phyloP scores from a whole-genome alignment of 768 basidiomycete genomes.

The Lenzites betulinus region DNA sequence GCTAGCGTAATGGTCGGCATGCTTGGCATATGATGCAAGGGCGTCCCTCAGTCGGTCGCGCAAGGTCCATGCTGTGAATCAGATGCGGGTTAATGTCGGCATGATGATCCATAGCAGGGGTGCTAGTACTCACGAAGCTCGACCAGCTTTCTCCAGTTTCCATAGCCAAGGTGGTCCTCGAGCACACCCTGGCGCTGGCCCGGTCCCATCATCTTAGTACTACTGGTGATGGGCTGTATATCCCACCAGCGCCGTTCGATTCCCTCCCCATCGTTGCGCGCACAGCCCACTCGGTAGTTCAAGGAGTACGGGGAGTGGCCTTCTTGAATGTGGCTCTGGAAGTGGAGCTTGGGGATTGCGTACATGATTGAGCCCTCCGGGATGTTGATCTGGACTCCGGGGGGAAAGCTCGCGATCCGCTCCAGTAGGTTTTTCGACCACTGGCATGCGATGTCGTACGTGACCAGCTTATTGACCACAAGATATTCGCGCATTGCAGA shows the following conservation, averaged over 20 bases:
- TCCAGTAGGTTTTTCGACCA: constrained; percentile 26
- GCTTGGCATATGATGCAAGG: too few species aligned
- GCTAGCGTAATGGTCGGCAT: too few species aligned
- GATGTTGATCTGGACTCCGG: neutral
- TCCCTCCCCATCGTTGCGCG: constrained; percentile 27
- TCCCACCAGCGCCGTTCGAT: constrained; percentile 15
- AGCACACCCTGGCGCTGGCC: too few species aligned
- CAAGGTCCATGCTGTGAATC: too few species aligned
- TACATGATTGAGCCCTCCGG: neutral
- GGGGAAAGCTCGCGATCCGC: constrained; percentile 17
- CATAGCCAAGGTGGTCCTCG: constrained; percentile 26
- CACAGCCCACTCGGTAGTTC: constrained; percentile 24
- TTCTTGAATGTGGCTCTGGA: constrained; percentile 27
- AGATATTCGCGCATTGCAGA: neutral
- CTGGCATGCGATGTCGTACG: too few species aligned
- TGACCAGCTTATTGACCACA: neutral
- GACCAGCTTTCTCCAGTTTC: constrained; percentile 34
- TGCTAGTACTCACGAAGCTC: constrained; percentile 27
- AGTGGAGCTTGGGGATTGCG: constrained; percentile 36
- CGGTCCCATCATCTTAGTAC: constrained; percentile 22
- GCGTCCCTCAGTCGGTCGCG: too few species aligned
- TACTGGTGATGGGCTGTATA: too few species aligned
- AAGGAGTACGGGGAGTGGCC: constrained; percentile 32
- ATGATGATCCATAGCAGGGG: too few species aligned
- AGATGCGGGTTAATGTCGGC: neutral